Conservation (phyloP, 768 basidiomycete species). For the Boletus rubroflammeus region DNA sequence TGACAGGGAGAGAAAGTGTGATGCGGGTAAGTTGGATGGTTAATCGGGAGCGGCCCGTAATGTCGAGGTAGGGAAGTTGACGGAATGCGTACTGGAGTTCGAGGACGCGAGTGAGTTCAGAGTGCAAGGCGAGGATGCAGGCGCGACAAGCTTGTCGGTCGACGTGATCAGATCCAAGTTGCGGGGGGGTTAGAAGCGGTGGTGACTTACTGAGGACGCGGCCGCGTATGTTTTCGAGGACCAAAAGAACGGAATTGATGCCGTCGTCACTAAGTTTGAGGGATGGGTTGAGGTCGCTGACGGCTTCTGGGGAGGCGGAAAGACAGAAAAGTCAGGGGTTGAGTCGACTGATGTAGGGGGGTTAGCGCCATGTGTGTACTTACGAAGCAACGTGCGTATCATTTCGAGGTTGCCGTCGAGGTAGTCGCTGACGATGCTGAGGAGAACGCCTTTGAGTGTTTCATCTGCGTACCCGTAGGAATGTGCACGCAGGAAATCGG, state of each 20-base stretch:
- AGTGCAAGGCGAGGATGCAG: conserved; percentile 69
- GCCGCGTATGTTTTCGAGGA: conserved; percentile 67
- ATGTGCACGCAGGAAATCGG: conserved; percentile 52
- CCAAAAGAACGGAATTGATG: conserved; percentile 69
- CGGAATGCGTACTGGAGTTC: conserved; percentile 78
- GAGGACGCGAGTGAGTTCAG: conserved; percentile 71
- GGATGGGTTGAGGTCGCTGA: conserved; percentile 78
- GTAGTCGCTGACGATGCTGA: conserved; percentile 77
- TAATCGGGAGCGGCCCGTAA: conserved; percentile 70
- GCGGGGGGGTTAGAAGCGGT: background rate
- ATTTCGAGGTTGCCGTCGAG: conserved; percentile 86
- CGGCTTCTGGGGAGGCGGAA: conserved; percentile 47
- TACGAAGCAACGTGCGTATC: conserved; percentile 71
- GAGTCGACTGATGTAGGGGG: background rate
- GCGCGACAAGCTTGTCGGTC: conserved; percentile 59
- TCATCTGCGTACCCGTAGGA: conserved; percentile 66
- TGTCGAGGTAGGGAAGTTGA: conserved; percentile 71
- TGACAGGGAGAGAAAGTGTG: conserved; percentile 69
- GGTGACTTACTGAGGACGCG: conserved; percentile 58
- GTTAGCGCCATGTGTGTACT: conserved; percentile 22
- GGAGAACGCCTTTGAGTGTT: conserved; percentile 70
- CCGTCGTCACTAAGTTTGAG: conserved; percentile 75
- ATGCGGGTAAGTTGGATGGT: conserved; percentile 76
- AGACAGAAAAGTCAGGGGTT: background rate
- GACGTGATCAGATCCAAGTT: background rate